A percentile compares a stretch with the other conserved stretches of the same genome.
These are phyloP conservation scores for Candida qinlingensis DNA, from an alignment of 805 yeast genomes.

Conservation along the genomic window DNA sequence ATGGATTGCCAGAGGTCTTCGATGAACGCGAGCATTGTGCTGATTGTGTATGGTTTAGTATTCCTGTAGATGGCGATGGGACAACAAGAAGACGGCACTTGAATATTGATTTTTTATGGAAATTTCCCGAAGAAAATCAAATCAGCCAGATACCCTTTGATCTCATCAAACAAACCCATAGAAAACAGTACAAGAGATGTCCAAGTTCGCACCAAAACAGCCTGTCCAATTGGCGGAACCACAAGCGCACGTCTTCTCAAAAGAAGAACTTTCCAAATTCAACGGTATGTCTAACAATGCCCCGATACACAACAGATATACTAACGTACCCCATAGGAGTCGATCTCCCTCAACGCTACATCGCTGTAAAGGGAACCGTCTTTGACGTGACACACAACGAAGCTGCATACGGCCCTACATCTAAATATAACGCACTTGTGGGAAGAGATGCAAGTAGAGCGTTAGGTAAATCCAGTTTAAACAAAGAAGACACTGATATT, in stretches of 20 bases:
- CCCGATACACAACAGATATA: not conserved
- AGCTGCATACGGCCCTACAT: slow-evolving; percentile 72
- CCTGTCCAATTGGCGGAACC: slow-evolving; percentile 51
- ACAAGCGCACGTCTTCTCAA: slow-evolving; percentile 36
- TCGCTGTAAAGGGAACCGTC: slow-evolving; percentile 69
- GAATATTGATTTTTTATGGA: too few species aligned
- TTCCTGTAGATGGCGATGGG: too few species aligned
- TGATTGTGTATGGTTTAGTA: not conserved
- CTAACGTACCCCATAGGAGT: not conserved
- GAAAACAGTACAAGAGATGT: not conserved
- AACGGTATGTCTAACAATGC: slow-evolving; percentile 33
- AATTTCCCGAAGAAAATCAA: not conserved
- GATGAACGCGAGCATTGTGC: slow-evolving; percentile 34
- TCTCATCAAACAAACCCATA: too few species aligned
- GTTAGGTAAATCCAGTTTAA: slow-evolving; percentile 60
- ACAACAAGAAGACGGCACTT: too few species aligned
- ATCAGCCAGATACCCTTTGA: not conserved
- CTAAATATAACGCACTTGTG: slow-evolving; percentile 63
- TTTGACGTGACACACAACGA: slow-evolving; percentile 71
- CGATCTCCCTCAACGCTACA: slow-evolving; percentile 52
- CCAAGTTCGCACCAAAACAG: slow-evolving; percentile 48
- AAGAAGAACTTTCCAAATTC: slow-evolving; percentile 36
- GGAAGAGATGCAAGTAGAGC: slow-evolving; percentile 79
- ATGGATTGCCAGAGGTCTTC: slow-evolving; percentile 84
- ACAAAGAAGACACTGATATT: slow-evolving; percentile 43